phyloP scores from a whole-genome alignment of 2,329 filamentous ascomycete species.

The Aspergillus sp. region DNA sequence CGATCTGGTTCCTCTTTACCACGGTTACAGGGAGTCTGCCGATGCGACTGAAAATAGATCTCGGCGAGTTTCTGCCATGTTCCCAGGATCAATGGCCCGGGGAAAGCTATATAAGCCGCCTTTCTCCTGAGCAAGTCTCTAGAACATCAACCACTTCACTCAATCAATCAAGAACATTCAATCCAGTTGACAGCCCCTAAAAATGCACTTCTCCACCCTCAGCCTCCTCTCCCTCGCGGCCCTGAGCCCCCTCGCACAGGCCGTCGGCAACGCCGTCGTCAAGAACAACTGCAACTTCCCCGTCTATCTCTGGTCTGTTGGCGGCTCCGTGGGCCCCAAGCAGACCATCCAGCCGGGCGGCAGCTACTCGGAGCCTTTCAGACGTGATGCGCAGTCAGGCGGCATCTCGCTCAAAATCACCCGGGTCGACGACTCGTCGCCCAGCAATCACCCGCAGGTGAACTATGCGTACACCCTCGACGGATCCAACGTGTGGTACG shows the following conservation, averaged over 20 bases:
- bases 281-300: slow-evolving; percentile 36
- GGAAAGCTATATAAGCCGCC: not conserved
- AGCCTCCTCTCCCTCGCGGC: slow-evolving; percentile 28
- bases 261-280: slow-evolving; percentile 38
- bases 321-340: slow-evolving; percentile 27
- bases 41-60: not conserved
- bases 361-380: slow-evolving; percentile 35
- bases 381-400: slow-evolving; percentile 35
- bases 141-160: not conserved
- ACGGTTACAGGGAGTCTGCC: not conserved
- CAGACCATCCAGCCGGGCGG: slow-evolving; percentile 30
- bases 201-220: slow-evolving; percentile 33
- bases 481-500: slow-evolving; percentile 38
- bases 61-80: not conserved
- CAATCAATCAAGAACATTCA: not conserved
- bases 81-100: not conserved
- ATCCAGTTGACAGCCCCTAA: not conserved
- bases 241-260: slow-evolving; percentile 30
- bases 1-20: not conserved
- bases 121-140: not conserved
- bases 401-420: slow-evolving; percentile 45
- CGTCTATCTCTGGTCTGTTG: slow-evolving; percentile 41
- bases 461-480: slow-evolving; percentile 43
- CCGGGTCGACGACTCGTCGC: slow-evolving; percentile 32
- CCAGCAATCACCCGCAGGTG: slow-evolving; percentile 35